Evolutionary conservation across 176 grass and related monocot species (phyloP).

Genomic region (Lolium perenne): DNA sequence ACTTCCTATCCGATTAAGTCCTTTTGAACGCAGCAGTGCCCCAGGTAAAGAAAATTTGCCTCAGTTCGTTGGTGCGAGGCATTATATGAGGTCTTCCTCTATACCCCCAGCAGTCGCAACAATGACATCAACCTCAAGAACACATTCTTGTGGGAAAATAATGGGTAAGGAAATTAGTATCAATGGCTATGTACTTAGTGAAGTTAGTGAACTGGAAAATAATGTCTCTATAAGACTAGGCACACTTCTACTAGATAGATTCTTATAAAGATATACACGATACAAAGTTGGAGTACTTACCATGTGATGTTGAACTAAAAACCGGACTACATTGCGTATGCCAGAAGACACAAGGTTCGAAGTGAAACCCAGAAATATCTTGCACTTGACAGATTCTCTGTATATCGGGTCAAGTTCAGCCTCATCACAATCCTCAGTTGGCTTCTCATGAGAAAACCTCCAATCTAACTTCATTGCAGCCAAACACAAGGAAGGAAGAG

Average conservation of each 20-base stretch:
- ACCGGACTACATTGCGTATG: conserved; percentile 74
- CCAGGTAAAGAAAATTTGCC: conserved; percentile 92
- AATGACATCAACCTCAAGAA: conserved; percentile 85
- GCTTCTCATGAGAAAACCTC: conserved; percentile 80
- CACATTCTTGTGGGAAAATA: conserved; percentile 21
- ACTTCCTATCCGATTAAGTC: conserved; percentile 92
- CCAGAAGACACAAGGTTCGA: conserved; percentile 96
- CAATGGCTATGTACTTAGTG: neutral
- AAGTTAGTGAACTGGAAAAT: neutral
- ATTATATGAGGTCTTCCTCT: conserved; percentile 98
- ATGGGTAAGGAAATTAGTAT: conserved; percentile 10
- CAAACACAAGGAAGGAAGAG: conserved; percentile 6
- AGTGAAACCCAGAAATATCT: conserved; percentile 97
- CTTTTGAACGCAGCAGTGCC: conserved; percentile 76
- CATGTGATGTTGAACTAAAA: conserved; percentile 89
- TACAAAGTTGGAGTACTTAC: conserved; percentile 55
- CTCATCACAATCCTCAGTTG: conserved; percentile 67
- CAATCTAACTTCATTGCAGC: conserved; percentile 79
- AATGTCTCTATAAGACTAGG: neutral
- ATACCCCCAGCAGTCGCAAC: conserved; percentile 94
- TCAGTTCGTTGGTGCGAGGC: conserved; percentile 80
- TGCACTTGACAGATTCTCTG: conserved; percentile 90
- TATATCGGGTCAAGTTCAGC: conserved; percentile 69
- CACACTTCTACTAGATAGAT: conserved; percentile 15
- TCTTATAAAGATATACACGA: neutral